phyloP scores from a whole-genome alignment of 176 grass and related monocot species.

The Puccinellia tenuiflora region DNA sequence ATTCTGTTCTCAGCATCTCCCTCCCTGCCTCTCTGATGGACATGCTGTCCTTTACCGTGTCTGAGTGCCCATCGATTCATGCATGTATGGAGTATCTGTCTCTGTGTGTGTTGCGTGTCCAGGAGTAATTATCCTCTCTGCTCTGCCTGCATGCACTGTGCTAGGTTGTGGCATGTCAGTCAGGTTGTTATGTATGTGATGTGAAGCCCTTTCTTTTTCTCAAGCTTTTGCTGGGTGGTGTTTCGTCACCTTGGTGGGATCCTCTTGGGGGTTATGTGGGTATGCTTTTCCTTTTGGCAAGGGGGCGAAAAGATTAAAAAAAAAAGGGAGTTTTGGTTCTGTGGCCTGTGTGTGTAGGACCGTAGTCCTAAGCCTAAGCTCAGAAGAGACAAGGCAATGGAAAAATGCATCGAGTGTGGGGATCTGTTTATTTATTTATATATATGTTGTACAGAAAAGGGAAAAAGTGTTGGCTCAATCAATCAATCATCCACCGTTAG shows the following conservation, averaged over 20 bases:
- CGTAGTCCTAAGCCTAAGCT: neutral
- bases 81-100: no score
- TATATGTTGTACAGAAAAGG: neutral
- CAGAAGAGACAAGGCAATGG: slow-evolving; percentile 40
- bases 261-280: neutral
- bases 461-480: slow-evolving; percentile 19
- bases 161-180: neutral
- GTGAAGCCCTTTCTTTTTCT: neutral
- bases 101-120: neutral
- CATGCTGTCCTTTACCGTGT: neutral
- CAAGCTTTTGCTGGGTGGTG: neutral
- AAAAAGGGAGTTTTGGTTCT: neutral
- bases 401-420: slow-evolving; percentile 2
- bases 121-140: neutral
- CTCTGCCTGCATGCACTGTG: neutral
- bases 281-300: slow-evolving; percentile 4
- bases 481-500: neutral
- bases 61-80: neutral
- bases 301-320: neutral
- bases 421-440: neutral
- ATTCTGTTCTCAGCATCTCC: slow-evolving; percentile 1
- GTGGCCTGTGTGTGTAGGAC: slow-evolving; percentile 6
- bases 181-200: neutral
- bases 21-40: neutral
- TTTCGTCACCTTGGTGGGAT: neutral